Conservation (phyloP, 176 grass and related monocot species). For the Olyra latifolia region DNA sequence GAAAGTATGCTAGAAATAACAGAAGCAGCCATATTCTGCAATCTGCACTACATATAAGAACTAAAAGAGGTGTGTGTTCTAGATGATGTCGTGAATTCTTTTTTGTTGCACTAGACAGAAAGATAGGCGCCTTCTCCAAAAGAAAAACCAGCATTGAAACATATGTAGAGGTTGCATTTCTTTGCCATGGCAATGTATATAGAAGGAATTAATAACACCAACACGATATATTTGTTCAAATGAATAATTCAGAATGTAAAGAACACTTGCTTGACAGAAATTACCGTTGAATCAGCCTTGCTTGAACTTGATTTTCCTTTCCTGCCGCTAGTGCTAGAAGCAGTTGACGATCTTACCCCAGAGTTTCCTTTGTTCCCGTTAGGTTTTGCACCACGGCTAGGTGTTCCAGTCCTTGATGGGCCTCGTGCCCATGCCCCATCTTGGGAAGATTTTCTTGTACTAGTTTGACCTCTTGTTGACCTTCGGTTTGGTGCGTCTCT, state of each 20-base stretch:
- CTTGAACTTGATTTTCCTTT: conserved; percentile 76
- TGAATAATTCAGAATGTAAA: conserved; percentile 8
- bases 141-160: background rate
- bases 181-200: background rate
- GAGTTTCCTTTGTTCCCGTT: conserved; percentile 57
- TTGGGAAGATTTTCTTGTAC: conserved; percentile 65
- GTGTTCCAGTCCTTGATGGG: conserved; percentile 60
- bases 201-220: conserved; percentile 3
- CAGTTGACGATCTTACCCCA: conserved; percentile 46
- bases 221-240: background rate
- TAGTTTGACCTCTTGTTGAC: conserved; percentile 51
- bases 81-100: background rate
- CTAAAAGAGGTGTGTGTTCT: conserved; percentile 21
- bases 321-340: conserved; percentile 53
- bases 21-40: background rate
- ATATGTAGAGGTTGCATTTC: background rate
- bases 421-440: conserved; percentile 85
- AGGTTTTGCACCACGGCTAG: conserved; percentile 63
- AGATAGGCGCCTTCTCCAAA: conserved; percentile 1
- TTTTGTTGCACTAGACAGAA: background rate
- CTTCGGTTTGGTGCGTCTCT: conserved; percentile 66
- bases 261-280: conserved; percentile 25
- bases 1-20: conserved; percentile 16
- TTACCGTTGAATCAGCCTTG: conserved; percentile 71
- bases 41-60: background rate